Base-by-base conservation (phyloP, 495 filamentous ascomycete genomes). In the Aspergillus incahuasiensis region DNA sequence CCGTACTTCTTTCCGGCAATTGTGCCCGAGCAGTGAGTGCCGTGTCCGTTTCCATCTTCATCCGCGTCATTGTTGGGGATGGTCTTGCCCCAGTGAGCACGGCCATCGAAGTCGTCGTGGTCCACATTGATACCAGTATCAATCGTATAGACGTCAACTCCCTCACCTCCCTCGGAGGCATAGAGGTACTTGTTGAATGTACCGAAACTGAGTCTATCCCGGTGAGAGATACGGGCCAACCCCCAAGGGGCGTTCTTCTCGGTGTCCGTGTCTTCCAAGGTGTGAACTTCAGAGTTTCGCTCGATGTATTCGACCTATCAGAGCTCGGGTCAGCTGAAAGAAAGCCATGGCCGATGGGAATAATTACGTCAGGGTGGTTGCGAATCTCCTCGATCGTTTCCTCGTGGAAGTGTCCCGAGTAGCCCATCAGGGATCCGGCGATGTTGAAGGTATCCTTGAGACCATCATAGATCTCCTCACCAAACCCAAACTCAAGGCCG, bases 141-240 rank as follows among this genome's bases (percentile, higher is more conserved):
- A 70, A 99, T 95, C 54, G 97, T 88, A 69, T 99, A 99, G 56
- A 91, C 95, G 78, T 99, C 95, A 66, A 99, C 94, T 73, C 95
- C 95, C 77, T 97, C 92, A 68, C 95, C 95, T 67, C 90, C 92
- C 41, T 95, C 86, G 41, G 82, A 84, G 24, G 92, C 82, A 68
- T 92, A 97, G 13, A 97, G 81, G 75, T 97, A 99, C 77, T 97
- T 97, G 82, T 96, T 97, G 82, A 92, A 97, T 70, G 83, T 90
- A 58, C 87, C 86, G 71, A 97, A 97, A 66, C 80, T 82, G 57
- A 99, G 83, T 62, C 79, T 74, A 57, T 95, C 80, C 52, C 95
- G 88, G 76, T 97, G 92, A 19, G 95, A 99, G 74, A 99, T 89
- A 83, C 95, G 88, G 47, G 95, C 95, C 53, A 99, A 77, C 75